Evolutionary conservation across 2,329 filamentous ascomycete species (phyloP).

Genomic region (Sarocladium strictum): DNA sequence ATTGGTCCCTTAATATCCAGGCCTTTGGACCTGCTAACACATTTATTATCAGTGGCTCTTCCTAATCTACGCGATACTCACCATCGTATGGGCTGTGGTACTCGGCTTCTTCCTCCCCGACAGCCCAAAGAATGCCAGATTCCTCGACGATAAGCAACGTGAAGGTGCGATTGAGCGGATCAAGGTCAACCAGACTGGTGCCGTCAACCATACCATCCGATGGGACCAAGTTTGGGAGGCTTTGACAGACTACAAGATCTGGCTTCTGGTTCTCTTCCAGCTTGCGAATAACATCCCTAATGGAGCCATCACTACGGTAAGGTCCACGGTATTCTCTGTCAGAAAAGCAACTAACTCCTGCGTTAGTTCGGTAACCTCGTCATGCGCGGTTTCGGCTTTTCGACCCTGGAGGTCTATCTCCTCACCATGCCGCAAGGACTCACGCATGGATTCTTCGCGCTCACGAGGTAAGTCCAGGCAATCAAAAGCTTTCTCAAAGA

Average conservation of each 20-base stretch:
- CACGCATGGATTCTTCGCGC: not conserved
- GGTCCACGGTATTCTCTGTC: not conserved
- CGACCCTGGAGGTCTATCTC: slow-evolving; percentile 12
- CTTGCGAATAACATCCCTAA: slow-evolving; percentile 48
- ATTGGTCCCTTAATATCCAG: too few species aligned
- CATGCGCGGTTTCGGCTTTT: slow-evolving; percentile 18
- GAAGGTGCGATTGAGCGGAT: slow-evolving; percentile 61
- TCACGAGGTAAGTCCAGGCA: not conserved
- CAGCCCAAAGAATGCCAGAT: slow-evolving; percentile 14
- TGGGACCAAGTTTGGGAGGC: slow-evolving; percentile 44
- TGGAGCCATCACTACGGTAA: slow-evolving; percentile 31
- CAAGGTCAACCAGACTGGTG: slow-evolving; percentile 43
- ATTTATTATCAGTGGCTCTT: slow-evolving; percentile 4
- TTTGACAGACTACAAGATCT: slow-evolving; percentile 46
- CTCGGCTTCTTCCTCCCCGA: slow-evolving; percentile 15
- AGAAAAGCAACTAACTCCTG: not conserved
- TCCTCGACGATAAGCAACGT: slow-evolving; percentile 50
- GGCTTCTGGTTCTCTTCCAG: slow-evolving; percentile 45
- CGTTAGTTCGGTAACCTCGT: slow-evolving; percentile 16
- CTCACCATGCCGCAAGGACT: not conserved
- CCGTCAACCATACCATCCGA: slow-evolving; percentile 35
- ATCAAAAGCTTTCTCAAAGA: not conserved
- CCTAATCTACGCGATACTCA: slow-evolving; percentile 14
- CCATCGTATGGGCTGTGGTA: not conserved
- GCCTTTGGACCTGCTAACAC: slow-evolving; percentile 39